Evolutionary conservation across 2,329 filamentous ascomycete species (phyloP), one percentile per base, ranked within the genome.

Genomic region (Aspergillus vadensis): DNA sequence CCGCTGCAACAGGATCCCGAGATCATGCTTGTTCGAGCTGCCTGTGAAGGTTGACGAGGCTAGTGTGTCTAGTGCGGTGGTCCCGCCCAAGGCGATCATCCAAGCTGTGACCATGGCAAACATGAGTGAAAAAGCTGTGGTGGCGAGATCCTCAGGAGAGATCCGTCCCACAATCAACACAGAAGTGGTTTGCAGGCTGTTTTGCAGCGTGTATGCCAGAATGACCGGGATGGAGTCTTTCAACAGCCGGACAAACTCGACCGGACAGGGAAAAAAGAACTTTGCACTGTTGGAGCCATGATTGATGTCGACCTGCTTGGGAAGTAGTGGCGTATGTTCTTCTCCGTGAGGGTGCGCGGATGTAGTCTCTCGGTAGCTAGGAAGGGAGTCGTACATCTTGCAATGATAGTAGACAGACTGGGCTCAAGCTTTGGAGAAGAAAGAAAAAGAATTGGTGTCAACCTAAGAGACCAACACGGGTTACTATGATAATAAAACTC

Each of bases 31-130:
- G 73, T 94, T 88, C 65, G 87, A 85, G 63, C 90, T 91, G 0
- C 90, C 90, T 0, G 92, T 96, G 73, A 92, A 96, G 48, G 88
- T 89, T 50, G 88, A 91, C 0, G 91, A 93, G 2, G 91, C 91
- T 23, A 96, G 80, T 0, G 92, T 96, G 73, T 96, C 92, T 47
- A 96, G 83, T 0, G 92, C 92, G 1, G 91, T 96, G 0, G 91
- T 93, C 7, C 92, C 92, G 27, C 92, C 92, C 4, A 96, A 83
- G 0, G 88, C 92, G 61, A 96, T 90, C 39, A 96, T 83, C 91
- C 92, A 96, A 0, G 88, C 92, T 0, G 91, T 92, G 21, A 90
- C 88, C 90, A 94, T 92, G 57, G 92, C 92, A 68, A 96, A 96
- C 92, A 96, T 96, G 80, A 95, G 94, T 2, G 90, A 91, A 70